These are phyloP conservation scores for Meira miltonrushii DNA, from an alignment of 1,284 basidiomycete species.

Conservation along the genomic window DNA sequence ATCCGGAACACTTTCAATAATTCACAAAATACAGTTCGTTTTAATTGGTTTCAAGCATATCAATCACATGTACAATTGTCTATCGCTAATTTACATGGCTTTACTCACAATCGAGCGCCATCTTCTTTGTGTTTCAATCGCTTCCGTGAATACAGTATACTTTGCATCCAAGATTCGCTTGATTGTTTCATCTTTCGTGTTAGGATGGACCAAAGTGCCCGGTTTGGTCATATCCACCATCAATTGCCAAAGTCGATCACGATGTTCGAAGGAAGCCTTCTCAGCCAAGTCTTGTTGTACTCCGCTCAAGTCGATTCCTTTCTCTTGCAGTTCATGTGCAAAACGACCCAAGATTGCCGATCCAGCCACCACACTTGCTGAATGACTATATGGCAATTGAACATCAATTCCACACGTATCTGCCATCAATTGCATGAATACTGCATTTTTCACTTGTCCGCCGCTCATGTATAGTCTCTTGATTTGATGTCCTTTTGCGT, in stretches of 20 bases:
- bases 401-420: slow-evolving; percentile 78
- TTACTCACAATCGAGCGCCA: slow-evolving; percentile 59
- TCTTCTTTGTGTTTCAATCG: slow-evolving; percentile 76
- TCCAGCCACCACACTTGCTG: slow-evolving; percentile 81
- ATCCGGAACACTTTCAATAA: too few relatives aligned
- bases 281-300: slow-evolving; percentile 55
- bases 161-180: slow-evolving; percentile 71
- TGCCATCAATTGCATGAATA: slow-evolving; percentile 64
- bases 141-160: slow-evolving; percentile 77
- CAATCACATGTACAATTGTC: too few relatives aligned
- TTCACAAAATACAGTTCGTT: too few relatives aligned
- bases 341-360: slow-evolving; percentile 88
- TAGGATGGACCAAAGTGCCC: slow-evolving; percentile 69
- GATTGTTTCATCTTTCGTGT: slow-evolving; percentile 46
- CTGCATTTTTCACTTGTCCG: slow-evolving; percentile 46
- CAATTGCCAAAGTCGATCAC: slow-evolving; percentile 76
- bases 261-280: slow-evolving; percentile 59
- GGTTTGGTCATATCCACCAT: slow-evolving; percentile 95
- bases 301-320: neutral
- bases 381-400: slow-evolving; percentile 69
- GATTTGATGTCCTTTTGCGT: slow-evolving; percentile 76
- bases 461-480: slow-evolving; percentile 78
- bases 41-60: too few relatives aligned
- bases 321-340: slow-evolving; percentile 62
- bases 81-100: slow-evolving; percentile 6